Evolutionary conservation across 306 rosid genomes (phyloP).

Genomic region (Luffa aegyptiaca): DNA sequence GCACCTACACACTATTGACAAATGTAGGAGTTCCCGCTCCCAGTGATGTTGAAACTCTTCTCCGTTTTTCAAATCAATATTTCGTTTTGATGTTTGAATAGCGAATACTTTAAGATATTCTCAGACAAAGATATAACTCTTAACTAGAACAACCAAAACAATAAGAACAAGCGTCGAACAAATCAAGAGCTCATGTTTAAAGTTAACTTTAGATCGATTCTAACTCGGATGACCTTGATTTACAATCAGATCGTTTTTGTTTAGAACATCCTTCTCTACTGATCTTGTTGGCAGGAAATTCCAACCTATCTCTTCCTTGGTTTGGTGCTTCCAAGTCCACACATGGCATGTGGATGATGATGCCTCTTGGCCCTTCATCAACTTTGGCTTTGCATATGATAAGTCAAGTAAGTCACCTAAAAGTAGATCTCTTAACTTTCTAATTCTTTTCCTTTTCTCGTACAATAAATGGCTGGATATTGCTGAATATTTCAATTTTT

Average conservation of each 20-base stretch:
- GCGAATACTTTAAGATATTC: not conserved
- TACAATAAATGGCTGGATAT: not conserved
- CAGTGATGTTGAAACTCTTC: not conserved
- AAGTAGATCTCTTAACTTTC: not conserved
- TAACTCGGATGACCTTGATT: not conserved
- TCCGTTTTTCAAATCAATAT: not conserved
- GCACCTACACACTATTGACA: not conserved
- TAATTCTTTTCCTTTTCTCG: constrained; percentile 3
- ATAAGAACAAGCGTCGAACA: not conserved
- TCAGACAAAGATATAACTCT: not conserved
- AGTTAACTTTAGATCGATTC: not conserved
- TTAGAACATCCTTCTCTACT: not conserved
- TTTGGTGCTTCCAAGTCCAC: constrained; percentile 6
- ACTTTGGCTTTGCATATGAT: constrained; percentile 7
- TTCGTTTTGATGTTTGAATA: not conserved
- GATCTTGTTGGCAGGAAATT: not conserved
- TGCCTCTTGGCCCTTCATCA: not conserved
- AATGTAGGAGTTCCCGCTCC: not conserved
- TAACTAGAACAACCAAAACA: not conserved
- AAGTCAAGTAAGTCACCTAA: constrained; percentile 7
- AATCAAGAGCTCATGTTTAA: not conserved
- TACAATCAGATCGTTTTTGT: not conserved
- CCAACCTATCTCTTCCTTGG: not conserved
- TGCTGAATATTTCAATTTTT: not conserved
- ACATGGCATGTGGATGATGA: constrained; percentile 7